phyloP scores from a whole-genome alignment of 1,139 yeast genomes.

The Candida sojae region DNA sequence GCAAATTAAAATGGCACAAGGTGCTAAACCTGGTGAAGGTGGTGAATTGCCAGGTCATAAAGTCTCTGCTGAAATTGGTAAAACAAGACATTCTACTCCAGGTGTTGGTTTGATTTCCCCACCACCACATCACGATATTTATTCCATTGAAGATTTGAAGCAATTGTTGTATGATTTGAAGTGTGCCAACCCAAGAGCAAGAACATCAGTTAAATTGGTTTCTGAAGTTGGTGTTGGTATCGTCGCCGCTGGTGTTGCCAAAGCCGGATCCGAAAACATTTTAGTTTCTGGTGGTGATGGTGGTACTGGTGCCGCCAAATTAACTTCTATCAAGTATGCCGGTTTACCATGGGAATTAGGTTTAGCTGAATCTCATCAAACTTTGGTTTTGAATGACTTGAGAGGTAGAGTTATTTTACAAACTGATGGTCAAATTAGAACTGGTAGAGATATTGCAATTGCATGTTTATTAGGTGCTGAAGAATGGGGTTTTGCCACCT shows the following conservation, averaged over 20 bases:
- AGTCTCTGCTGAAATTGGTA: conserved; percentile 85
- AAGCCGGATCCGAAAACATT: conserved; percentile 97
- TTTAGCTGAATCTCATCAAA: conserved; percentile 97
- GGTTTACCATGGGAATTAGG: conserved; percentile 99
- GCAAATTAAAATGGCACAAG: conserved; percentile 98
- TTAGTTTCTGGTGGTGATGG: conserved; percentile 97
- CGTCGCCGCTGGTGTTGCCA: conserved; percentile 98
- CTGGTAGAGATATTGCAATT: conserved; percentile 94
- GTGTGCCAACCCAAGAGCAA: conserved; percentile 95
- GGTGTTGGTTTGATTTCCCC: conserved; percentile 98
- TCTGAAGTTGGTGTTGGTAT: conserved; percentile 99
- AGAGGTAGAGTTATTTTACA: conserved; percentile 95
- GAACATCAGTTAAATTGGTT: conserved; percentile 93
- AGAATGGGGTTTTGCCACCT: conserved; percentile 97
- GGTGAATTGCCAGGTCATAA: conserved; percentile 98
- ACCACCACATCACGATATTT: conserved; percentile 98
- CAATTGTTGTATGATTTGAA: conserved; percentile 95
- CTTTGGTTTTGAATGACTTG: conserved; percentile 90
- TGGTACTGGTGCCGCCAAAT: conserved; percentile 99
- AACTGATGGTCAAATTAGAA: conserved; percentile 96
- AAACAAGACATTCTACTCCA: conserved; percentile 94
- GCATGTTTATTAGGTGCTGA: conserved; percentile 97
- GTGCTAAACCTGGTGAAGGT: conserved; percentile 99
- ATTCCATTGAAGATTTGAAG: conserved; percentile 96
- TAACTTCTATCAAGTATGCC: conserved; percentile 96